phyloP scores from a whole-genome alignment of 1,284 basidiomycete species.

The Trichosporon faecale region DNA sequence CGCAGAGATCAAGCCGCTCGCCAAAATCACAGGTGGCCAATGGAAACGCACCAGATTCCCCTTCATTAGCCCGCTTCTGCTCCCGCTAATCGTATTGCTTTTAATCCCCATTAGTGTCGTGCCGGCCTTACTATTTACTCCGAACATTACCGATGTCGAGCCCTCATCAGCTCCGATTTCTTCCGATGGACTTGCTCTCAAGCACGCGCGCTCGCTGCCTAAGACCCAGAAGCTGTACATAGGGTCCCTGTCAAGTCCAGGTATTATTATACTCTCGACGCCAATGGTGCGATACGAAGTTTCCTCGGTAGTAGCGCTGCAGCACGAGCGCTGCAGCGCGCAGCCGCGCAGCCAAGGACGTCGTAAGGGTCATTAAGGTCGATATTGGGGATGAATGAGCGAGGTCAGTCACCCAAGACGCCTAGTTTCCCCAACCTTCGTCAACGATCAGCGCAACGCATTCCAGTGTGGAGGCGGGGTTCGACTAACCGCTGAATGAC shows the following conservation, averaged over 20 bases:
- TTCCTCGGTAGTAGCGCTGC: background rate
- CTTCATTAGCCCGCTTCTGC: background rate
- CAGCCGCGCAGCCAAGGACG: background rate
- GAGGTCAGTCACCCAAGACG: background rate
- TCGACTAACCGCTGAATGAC: background rate
- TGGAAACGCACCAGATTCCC: background rate
- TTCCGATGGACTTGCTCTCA: background rate
- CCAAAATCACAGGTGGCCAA: background rate
- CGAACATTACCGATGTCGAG: slow-evolving; percentile 2
- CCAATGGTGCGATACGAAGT: background rate
- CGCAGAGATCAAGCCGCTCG: background rate
- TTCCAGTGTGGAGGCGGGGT: background rate
- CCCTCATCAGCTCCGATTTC: background rate
- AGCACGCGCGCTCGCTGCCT: background rate
- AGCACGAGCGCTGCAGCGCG: background rate
- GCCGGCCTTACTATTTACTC: slow-evolving; percentile 4
- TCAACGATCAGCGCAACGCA: background rate
- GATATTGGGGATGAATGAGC: background rate
- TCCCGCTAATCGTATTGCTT: background rate
- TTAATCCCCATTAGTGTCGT: background rate
- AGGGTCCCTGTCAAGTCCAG: background rate
- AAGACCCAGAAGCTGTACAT: background rate
- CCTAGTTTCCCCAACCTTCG: background rate
- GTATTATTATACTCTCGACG: background rate
- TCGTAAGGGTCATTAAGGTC: background rate